Evolutionary conservation across 495 filamentous ascomycete species (phyloP), one percentile per base, ranked within the genome.

Genomic region (Talaromyces thailandensis): DNA sequence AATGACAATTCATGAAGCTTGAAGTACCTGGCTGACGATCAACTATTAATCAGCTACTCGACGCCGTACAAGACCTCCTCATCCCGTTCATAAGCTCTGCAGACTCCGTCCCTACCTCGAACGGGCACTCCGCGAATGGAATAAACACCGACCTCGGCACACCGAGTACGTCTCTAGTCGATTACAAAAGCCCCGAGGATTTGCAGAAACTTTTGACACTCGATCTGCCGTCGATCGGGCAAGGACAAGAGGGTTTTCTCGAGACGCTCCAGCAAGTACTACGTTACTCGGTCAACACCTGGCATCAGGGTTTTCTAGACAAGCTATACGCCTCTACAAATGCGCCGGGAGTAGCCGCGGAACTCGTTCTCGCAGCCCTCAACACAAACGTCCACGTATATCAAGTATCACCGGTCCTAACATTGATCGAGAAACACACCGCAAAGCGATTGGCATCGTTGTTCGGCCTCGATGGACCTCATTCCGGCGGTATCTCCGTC

Each of bases 311-410:
- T 7, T 96, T 98, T 75, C 73, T 97, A 70, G 91, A 96, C 73
- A 96, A 96, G 77, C 77, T 96, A 32, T 97, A 96, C 72, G 87
- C 88, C 23, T 87, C 84, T 57, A 94, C 90, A 26, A 92, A 94
- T 73, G 86, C 92, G 16, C 89, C 91, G 23, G 93, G 93, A 16
- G 79, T 96, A 0, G 83, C 86, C 18, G 88, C 91, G 3, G 93
- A 98, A 66, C 81, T 96, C 18, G 80, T 96, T 35, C 85, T 96
- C 21, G 82, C 88, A 0, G 81, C 86, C 6, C 73, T 98, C 31
- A 97, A 98, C 73, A 96, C 93, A 48, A 96, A 96, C 73, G 74
- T 91, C 6, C 92, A 96, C 65, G 88, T 95, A 64, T 95, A 88
- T 74, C 85, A 91, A 75, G 93, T 95, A 55, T 96, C 93, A 0